A percentile compares a stretch with the other conserved stretches of the same genome.
These are phyloP conservation scores for Acanthamoeba royreba DNA, from an alignment of 208 protist species.

Conservation along the genomic window DNA sequence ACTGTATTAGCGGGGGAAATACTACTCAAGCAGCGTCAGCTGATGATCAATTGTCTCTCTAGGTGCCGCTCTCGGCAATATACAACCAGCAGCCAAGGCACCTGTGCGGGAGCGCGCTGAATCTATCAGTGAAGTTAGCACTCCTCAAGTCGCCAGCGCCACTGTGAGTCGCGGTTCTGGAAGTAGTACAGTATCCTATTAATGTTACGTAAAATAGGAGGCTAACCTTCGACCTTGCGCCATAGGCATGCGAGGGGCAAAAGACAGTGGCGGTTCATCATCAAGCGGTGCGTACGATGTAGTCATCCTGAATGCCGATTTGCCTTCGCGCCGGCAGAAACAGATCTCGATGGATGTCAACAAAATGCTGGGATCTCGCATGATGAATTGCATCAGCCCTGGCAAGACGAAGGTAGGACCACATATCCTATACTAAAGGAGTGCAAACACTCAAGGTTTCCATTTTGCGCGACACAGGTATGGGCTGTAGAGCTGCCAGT, in stretches of 20 bases:
- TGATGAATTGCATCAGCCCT: not conserved
- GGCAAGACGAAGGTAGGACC: not conserved
- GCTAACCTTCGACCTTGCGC: not conserved
- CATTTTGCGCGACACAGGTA: not conserved
- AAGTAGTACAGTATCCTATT: too few relatives aligned
- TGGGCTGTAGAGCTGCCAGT: conserved; percentile 20
- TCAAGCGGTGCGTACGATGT: not conserved
- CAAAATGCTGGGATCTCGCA: not conserved
- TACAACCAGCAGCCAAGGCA: too few relatives aligned
- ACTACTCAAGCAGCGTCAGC: too few relatives aligned
- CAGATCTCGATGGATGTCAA: conserved; percentile 12
- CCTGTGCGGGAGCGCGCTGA: too few relatives aligned
- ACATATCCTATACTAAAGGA: not conserved
- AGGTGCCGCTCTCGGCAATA: too few relatives aligned
- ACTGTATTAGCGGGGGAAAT: too few relatives aligned
- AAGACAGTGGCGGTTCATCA: not conserved
- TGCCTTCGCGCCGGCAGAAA: not conserved
- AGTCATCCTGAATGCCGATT: not conserved
- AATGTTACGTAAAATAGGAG: not conserved
- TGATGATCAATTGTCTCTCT: too few relatives aligned
- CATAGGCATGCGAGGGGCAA: not conserved
- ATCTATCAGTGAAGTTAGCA: too few relatives aligned
- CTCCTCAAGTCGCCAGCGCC: too few relatives aligned
- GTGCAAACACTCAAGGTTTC: not conserved
- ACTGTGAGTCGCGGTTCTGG: too few relatives aligned